These are phyloP conservation scores for Thelephora aurantiotincta DNA, from an alignment of 768 basidiomycete species.

Conservation along the genomic window DNA sequence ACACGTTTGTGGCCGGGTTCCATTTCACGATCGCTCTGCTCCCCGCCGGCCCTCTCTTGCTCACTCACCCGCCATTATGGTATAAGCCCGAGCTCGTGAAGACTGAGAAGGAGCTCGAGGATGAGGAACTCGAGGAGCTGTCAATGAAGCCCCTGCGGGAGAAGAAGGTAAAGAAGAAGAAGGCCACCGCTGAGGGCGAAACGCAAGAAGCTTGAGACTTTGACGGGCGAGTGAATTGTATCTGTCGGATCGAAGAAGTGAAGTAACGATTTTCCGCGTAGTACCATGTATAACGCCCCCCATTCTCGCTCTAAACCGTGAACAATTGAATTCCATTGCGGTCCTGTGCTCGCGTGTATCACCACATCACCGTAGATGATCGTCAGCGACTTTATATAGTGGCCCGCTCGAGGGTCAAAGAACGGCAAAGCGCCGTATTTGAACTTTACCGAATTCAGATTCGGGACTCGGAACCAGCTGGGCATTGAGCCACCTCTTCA, in stretches of 20 bases:
- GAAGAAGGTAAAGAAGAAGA: conserved; percentile 88
- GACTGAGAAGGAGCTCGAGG: conserved; percentile 79
- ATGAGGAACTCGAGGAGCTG: conserved; percentile 72
- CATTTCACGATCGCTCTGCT: conserved; percentile 95
- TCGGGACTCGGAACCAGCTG: no score
- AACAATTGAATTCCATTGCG: no score
- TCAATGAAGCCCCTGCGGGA: conserved; percentile 73
- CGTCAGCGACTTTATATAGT: no score
- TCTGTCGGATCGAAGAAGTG: background rate
- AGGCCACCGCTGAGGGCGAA: conserved; percentile 44
- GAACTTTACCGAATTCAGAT: no score
- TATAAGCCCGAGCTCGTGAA: conserved; percentile 87
- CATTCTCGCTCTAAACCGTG: no score
- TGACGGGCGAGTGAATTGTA: background rate
- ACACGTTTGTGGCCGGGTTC: conserved; percentile 85
- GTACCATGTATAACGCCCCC: no score
- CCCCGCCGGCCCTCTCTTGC: conserved; percentile 74
- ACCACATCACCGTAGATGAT: no score
- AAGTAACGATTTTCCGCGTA: background rate
- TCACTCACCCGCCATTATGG: conserved; percentile 85
- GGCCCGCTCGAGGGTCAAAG: no score
- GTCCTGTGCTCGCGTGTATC: no score
- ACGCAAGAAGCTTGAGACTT: conserved; percentile 19
- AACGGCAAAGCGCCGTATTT: no score
- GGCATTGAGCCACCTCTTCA: no score